Base-by-base conservation (phyloP, 306 rosid species). In the Astragalus glycyphyllos region DNA sequence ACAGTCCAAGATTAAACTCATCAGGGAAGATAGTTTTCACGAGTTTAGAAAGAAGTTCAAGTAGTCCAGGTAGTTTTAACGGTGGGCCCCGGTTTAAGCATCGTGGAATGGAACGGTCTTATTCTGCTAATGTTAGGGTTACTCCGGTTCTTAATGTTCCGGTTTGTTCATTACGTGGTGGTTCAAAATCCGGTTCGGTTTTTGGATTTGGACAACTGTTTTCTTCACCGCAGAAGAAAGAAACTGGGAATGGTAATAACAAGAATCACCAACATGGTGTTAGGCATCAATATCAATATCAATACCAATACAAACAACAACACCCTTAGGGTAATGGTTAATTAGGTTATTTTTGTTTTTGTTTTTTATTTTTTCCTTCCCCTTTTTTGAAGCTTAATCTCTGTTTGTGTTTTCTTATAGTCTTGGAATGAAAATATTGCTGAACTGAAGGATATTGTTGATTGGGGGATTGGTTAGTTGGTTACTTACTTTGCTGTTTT, bases 141-240 rank as follows among this genome's bases (percentile, higher is more conserved):
- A 89, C 97, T 3, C 99, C 99, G 62, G 99, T 95, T 49, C 88
- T 95, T 13, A 91, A 95, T 63, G 96, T 95, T 8, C 99, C 99
- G 7, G 97, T 95, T 29, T 89, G 96, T 44, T 89, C 99, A 0
- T 86, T 95, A 1, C 79, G 94, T 0, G 97, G 92, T 1, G 77
- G 96, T 1, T 88, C 96, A 0, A 92, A 92, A 66, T 71, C 98
- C 10, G 96, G 71, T 26, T 92, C 96, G 2, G 96, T 86, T 11
- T 91, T 95, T 20, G 97, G 95, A 40, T 89, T 95, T 48, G 96
- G 99, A 0, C 99, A 85, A 61, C 84, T 95, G 1, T 95, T 94
- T 65, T 82, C 97, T 0, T 79, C 89, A 0, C 96, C 85, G 45
- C 98, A 89, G 85, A 94, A 94, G 73, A 84, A 76, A 58, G 96